phyloP scores from a whole-genome alignment of 495 filamentous ascomycete species.

The Patellaria atrata region DNA sequence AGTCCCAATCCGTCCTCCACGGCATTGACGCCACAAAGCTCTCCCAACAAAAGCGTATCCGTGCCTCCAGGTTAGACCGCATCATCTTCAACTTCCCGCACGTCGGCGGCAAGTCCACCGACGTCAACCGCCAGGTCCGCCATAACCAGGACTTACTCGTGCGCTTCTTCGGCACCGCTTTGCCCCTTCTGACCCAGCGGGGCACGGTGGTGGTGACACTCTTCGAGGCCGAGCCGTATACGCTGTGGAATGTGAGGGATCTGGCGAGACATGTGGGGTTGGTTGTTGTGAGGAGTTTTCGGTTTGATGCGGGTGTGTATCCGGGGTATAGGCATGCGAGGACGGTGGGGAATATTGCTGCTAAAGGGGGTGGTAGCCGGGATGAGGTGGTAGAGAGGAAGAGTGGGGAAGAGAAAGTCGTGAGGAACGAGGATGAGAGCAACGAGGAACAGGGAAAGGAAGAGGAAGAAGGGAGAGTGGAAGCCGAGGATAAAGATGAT shows the following conservation, averaged over 20 bases:
- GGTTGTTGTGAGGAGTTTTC: constrained; percentile 59
- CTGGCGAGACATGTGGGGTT: constrained; percentile 68
- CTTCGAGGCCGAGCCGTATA: constrained; percentile 88
- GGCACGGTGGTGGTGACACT: constrained; percentile 72
- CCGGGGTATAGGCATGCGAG: constrained; percentile 78
- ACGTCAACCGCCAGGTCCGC: constrained; percentile 87
- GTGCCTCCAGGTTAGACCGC: constrained; percentile 14
- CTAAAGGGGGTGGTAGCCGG: constrained; percentile 28
- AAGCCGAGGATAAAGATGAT: constrained; percentile 1
- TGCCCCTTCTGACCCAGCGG: constrained; percentile 27
- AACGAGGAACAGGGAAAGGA: constrained; percentile 15
- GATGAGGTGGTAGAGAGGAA: constrained; percentile 29
- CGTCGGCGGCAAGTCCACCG: constrained; percentile 76
- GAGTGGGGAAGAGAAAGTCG: constrained; percentile 11
- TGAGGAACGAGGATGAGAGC: constrained; percentile 1
- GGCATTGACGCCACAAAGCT: constrained; percentile 14
- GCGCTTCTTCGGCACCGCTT: constrained; percentile 17
- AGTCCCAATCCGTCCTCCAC: constrained; percentile 14
- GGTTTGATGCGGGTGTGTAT: constrained; percentile 60
- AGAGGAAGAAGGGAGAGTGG: constrained; percentile 3
- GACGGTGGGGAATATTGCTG: constrained; percentile 66
- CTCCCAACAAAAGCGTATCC: constrained; percentile 4
- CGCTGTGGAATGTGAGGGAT: constrained; percentile 84
- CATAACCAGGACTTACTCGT: constrained; percentile 51
- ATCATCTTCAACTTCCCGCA: constrained; percentile 96